These are phyloP conservation scores for Cladosporium sp. DNA, from an alignment of 2,329 filamentous ascomycete genomes.

Conservation along the genomic window DNA sequence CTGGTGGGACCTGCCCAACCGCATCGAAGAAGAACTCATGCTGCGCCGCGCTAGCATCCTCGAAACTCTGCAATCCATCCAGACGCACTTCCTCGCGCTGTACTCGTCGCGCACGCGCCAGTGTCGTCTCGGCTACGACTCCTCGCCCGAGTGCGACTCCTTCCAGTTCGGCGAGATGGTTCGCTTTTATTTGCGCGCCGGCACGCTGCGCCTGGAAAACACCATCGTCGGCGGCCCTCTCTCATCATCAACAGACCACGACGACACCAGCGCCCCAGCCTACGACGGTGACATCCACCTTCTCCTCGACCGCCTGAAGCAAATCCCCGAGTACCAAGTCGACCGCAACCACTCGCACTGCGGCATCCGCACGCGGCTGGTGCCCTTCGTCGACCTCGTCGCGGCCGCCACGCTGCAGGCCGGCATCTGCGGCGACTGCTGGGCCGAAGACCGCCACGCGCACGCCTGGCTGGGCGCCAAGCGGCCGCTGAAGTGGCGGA, in stretches of 20 bases:
- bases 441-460: conserved; percentile 39
- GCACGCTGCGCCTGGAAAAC: conserved; percentile 58
- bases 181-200: conserved; percentile 65
- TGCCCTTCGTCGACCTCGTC: conserved; percentile 67
- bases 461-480: conserved; percentile 49
- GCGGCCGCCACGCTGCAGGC: conserved; percentile 46
- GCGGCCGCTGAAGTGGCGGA: conserved; percentile 45
- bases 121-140: conserved; percentile 74
- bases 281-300: conserved; percentile 63
- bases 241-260: conserved; percentile 33
- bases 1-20: conserved; percentile 73
- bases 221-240: conserved; percentile 38
- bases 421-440: conserved; percentile 50
- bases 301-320: conserved; percentile 61
- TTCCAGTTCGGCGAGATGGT: conserved; percentile 79
- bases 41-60: conserved; percentile 66
- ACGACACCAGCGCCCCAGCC: conserved; percentile 49
- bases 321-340: conserved; percentile 71
- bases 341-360: conserved; percentile 73
- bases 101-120: conserved; percentile 69
- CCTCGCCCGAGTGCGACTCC: conserved; percentile 69
- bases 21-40: conserved; percentile 69
- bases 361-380: conserved; percentile 64
- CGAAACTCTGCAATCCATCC: conserved; percentile 68
- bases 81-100: conserved; percentile 64